Evolutionary conservation across 768 basidiomycete genomes (phyloP), one percentile per base, ranked within the genome.

Genomic region (Baorangia bicolor): DNA sequence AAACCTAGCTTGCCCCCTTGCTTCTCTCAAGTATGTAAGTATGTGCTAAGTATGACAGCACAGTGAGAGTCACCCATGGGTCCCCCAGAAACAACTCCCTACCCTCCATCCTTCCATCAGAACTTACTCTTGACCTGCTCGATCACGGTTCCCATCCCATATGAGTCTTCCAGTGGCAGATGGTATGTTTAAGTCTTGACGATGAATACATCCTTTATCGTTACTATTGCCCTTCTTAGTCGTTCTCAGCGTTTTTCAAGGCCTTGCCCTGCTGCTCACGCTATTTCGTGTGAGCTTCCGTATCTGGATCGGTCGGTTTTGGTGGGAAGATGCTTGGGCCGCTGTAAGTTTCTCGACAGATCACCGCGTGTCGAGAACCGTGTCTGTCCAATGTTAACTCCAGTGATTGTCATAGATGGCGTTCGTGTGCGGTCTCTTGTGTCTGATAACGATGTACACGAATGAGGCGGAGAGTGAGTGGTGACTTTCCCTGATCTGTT

Each of bases 11-110:
- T 35, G 11, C 25, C 25, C 18, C 30, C 33, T 55, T 25, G 33
- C 52, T 55, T 45, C 53, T 38, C 55, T 55, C 41, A 55, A 42
- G 35, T 27, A 31, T 53, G 25, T 40, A 51, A 20, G 42, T 14
- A 34, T 16, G 51, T 44, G 41, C 39, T 9, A 13, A 16, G 49
- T 16, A 41, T 33, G 39, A n/a, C n/a, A 18, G 51, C 25, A 33
- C n/a, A n/a, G n/a, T 30, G 33, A 31, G 30, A 20, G 13, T 8
- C 25, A 35, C 16, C 8, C 33, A 37, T 25, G 21, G 33, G 33
- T 35, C 25, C 21, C 23, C 8, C 33, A 31, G 54, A 23, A 28
- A 41, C 40, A 53, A 14, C 27, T 21, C 27, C 28, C 9, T 51
- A 4, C 47, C 34, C 27, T 51, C 20, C 37, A 37, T 51, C 47